A percentile compares a stretch with the other conserved stretches of the same genome.
phyloP scores from a whole-genome alignment of 306 rosid genomes.

The Rosa lucieae region DNA sequence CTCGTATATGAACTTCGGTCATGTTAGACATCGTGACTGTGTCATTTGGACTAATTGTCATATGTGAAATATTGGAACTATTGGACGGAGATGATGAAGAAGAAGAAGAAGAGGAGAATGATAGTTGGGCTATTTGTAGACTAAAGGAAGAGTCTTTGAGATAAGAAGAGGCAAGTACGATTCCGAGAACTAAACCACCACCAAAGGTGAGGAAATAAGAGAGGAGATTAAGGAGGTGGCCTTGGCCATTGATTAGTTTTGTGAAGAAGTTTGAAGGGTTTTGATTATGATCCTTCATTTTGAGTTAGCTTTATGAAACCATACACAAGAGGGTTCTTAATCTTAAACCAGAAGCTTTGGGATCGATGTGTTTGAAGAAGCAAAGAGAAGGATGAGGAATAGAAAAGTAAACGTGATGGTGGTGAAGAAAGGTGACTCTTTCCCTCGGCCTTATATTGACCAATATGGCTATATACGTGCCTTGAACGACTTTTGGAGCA shows the following conservation, averaged over 20 bases:
- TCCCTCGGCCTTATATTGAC: background rate
- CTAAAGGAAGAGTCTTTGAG: slow-evolving; percentile 42
- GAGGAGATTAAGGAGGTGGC: slow-evolving; percentile 39
- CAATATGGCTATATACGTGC: background rate
- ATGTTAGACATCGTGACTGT: background rate
- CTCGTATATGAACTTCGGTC: slow-evolving; percentile 28
- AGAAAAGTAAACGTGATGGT: background rate
- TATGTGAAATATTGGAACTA: background rate
- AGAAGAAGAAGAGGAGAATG: slow-evolving; percentile 36
- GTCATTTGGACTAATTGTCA: background rate
- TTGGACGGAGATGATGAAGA: slow-evolving; percentile 24
- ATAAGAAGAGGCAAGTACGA: slow-evolving; percentile 40
- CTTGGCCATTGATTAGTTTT: slow-evolving; percentile 38
- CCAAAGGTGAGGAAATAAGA: slow-evolving; percentile 46
- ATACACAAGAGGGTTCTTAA: background rate
- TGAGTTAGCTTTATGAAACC: background rate
- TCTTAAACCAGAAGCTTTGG: background rate
- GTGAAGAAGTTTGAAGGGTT: slow-evolving; percentile 35
- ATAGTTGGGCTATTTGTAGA: slow-evolving; percentile 51
- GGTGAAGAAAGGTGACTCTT: background rate
- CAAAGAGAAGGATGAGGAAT: background rate
- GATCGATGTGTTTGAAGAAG: background rate
- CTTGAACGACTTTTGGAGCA: slow-evolving; percentile 4
- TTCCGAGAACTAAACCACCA: slow-evolving; percentile 60
- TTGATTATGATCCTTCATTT: slow-evolving; percentile 28